Evolutionary conservation across 257 asterid species (phyloP), one percentile per base, ranked within the genome.

Genomic region (Solanum chiquidenum): DNA sequence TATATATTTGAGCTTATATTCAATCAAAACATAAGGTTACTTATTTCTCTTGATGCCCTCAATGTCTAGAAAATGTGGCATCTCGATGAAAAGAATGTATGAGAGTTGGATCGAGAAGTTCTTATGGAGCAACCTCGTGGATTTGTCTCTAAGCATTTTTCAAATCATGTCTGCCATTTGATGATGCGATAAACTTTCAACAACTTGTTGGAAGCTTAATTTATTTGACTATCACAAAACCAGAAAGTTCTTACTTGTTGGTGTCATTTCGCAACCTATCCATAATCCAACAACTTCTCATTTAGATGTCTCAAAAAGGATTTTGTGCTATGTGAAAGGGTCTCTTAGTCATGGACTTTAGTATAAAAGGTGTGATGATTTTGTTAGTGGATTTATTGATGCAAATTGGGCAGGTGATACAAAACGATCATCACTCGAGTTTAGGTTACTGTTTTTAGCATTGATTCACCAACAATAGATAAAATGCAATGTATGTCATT

Each of bases 41-140:
- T 82, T 33, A 2, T 88, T 34, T 68, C 80, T 0, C 58, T 88
- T 33, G 84, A 58, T 5, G 27, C 88, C 4, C 42, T 29, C 60
- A 86, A 20, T 40, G 34, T 7, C 4, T 88, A 85, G 86, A 84
- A 85, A 9, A 11, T 89, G 3, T 87, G 88, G 55, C 18, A 49
- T 20, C 58, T 49, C 20, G 21, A 49, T 49, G 58, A 12, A 49
- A 49, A 49, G 21, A 49, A 49, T 49, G 20, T 14, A 9, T 40
- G 88, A 40, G 88, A 87, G 14, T 25, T 76, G 11, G 86, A 87
- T 87, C 86, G 38, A n/a, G 77, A 76, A 87, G 52, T 89, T 0
- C 60, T 20, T 3, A 89, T 35, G 80, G 82, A 86, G 44, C 34
- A 84, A 8, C 83, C 75, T 13, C 12, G 27, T 62, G 83, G 89